These are phyloP conservation scores for Metarhizium guizhouense DNA, from an alignment of 2,329 filamentous ascomycete species.

Conservation along the genomic window DNA sequence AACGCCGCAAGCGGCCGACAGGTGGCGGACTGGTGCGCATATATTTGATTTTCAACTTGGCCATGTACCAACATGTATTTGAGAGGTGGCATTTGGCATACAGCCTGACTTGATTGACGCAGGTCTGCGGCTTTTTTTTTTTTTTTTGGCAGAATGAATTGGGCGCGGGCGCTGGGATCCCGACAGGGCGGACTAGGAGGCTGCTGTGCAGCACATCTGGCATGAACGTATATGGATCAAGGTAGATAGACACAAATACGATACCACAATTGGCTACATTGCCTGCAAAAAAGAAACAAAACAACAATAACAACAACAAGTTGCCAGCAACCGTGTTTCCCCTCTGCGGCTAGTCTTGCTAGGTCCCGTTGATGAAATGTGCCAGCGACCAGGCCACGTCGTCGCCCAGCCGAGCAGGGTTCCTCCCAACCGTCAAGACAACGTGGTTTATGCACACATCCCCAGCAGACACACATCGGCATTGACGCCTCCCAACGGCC, in stretches of 20 bases:
- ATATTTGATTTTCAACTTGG: background rate
- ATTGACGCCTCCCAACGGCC: background rate
- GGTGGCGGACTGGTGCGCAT: background rate
- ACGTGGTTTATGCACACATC: background rate
- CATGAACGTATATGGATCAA: background rate
- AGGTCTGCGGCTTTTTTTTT: background rate
- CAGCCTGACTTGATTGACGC: background rate
- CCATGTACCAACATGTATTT: too few relatives aligned
- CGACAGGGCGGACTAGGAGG: background rate
- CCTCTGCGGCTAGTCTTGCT: too few relatives aligned
- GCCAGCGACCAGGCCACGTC: too few relatives aligned
- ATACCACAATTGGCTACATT: background rate
- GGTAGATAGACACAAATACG: background rate
- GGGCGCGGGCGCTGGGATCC: background rate
- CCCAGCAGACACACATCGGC: background rate
- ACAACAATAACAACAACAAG: too few relatives aligned
- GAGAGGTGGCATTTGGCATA: too few relatives aligned
- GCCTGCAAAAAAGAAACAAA: background rate
- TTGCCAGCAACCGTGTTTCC: too few relatives aligned
- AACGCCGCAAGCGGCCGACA: background rate
- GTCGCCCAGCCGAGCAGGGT: background rate
- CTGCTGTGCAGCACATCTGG: background rate
- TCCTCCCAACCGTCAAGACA: too few relatives aligned
- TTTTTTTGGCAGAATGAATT: background rate
- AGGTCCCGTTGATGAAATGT: too few relatives aligned